Evolutionary conservation across 768 basidiomycete genomes (phyloP).

Genomic region (Naematelia aurantialba): DNA sequence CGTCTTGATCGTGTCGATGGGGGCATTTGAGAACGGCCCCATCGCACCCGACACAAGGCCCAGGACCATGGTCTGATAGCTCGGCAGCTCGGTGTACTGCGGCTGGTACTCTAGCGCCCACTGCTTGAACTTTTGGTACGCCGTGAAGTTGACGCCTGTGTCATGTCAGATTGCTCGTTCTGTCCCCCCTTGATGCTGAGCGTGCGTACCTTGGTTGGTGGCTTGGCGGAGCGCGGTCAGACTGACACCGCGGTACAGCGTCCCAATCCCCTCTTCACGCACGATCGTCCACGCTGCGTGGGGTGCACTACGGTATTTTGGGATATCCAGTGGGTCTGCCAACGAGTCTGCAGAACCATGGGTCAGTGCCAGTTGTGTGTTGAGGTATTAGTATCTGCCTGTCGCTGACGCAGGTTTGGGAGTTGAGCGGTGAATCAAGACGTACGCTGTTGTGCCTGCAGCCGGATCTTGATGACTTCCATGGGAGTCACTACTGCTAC

Average conservation of each 20-base stretch:
- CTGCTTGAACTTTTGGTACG: slow-evolving; percentile 94
- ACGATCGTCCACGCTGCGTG: slow-evolving; percentile 94
- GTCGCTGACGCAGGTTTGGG: neutral
- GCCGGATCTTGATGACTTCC: slow-evolving; percentile 98
- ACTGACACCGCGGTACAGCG: slow-evolving; percentile 87
- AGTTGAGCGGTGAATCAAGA: slow-evolving; percentile 7
- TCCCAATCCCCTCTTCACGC: slow-evolving; percentile 77
- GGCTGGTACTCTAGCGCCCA: slow-evolving; percentile 74
- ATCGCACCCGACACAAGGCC: slow-evolving; percentile 95
- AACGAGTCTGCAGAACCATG: slow-evolving; percentile 77
- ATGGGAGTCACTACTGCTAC: slow-evolving; percentile 93
- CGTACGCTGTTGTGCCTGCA: slow-evolving; percentile 85
- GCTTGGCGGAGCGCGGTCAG: slow-evolving; percentile 93
- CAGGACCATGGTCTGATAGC: slow-evolving; percentile 92
- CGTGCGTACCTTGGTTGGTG: slow-evolving; percentile 79
- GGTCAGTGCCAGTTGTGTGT: no score
- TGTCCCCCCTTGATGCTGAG: neutral
- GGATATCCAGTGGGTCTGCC: slow-evolving; percentile 88
- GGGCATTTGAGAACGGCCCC: slow-evolving; percentile 98
- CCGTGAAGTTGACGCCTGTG: slow-evolving; percentile 91
- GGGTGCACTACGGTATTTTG: slow-evolving; percentile 91
- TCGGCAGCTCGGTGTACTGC: slow-evolving; percentile 70
- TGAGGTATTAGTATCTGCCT: slow-evolving; percentile 9
- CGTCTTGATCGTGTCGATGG: slow-evolving; percentile 73
- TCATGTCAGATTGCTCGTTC: neutral